These are phyloP conservation scores for Globisporangium carolinianum DNA, from an alignment of 352 stramenopile genomes.

Conservation along the genomic window DNA sequence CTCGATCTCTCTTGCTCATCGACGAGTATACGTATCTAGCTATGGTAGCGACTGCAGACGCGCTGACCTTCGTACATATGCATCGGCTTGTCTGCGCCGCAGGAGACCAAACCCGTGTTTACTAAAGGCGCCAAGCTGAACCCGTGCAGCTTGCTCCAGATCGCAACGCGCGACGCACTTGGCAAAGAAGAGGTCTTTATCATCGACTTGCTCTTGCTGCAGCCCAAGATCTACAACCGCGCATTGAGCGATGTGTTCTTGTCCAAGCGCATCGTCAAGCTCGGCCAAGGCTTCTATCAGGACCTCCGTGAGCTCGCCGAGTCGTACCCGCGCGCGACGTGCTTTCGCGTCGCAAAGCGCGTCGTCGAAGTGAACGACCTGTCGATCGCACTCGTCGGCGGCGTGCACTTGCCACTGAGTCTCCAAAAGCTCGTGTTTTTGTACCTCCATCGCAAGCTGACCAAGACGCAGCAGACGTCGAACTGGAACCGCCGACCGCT, in stretches of 20 bases:
- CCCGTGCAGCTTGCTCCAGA: conserved; percentile 49
- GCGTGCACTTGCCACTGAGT: conserved; percentile 45
- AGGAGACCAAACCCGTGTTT: conserved; percentile 68
- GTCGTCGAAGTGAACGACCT: conserved; percentile 77
- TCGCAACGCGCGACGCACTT: conserved; percentile 43
- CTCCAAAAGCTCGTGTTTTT: conserved; percentile 74
- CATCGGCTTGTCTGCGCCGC: neutral
- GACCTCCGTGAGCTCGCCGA: conserved; percentile 52
- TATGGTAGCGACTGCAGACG: too few species aligned
- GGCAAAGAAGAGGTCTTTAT: conserved; percentile 65
- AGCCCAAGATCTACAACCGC: conserved; percentile 52
- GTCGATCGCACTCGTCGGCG: conserved; percentile 41
- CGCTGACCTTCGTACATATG: neutral
- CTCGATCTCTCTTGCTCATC: neutral
- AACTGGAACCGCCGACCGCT: conserved; percentile 73
- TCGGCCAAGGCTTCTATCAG: conserved; percentile 57
- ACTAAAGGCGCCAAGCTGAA: conserved; percentile 29
- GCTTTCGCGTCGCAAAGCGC: conserved; percentile 55
- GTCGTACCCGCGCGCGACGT: conserved; percentile 61
- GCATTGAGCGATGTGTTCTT: conserved; percentile 51
- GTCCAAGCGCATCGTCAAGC: conserved; percentile 57
- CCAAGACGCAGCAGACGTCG: conserved; percentile 74
- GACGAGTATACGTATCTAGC: neutral
- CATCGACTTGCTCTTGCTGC: conserved; percentile 54
- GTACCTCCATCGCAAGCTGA: conserved; percentile 58